Percentiles rank a stretch among this genome's conserved stretches.
These are phyloP conservation scores for Botryotinia convoluta DNA, from an alignment of 2,329 filamentous ascomycete genomes.

Conservation along the genomic window DNA sequence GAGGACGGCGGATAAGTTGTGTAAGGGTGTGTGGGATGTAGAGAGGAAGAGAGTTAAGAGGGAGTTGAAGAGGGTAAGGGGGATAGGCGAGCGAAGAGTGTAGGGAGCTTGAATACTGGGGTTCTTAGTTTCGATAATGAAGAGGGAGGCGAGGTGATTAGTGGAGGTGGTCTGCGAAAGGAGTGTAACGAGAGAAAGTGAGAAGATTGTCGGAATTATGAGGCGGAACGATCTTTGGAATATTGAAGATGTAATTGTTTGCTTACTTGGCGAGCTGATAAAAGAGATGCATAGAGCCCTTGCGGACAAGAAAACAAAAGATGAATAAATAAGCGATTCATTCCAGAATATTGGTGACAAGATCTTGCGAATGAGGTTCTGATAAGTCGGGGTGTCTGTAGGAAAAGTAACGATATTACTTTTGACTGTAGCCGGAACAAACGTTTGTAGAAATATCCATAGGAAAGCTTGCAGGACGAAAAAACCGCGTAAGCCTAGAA, in stretches of 20 bases:
- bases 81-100: constrained; percentile 37
- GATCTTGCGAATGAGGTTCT: constrained; percentile 44
- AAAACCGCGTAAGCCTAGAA: constrained; percentile 14
- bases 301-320: constrained; percentile 47
- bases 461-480: constrained; percentile 42
- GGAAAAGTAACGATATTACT: constrained; percentile 32
- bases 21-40: constrained; percentile 38
- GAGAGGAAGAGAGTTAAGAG: constrained; percentile 49
- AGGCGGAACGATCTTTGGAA: constrained; percentile 45
- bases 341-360: constrained; percentile 47
- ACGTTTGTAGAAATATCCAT: constrained; percentile 46
- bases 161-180: constrained; percentile 39
- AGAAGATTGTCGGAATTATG: constrained; percentile 42
- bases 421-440: constrained; percentile 43
- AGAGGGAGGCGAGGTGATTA: constrained; percentile 40
- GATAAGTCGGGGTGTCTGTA: constrained; percentile 41
- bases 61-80: constrained; percentile 46
- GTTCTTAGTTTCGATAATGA: constrained; percentile 42
- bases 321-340: constrained; percentile 45
- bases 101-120: constrained; percentile 39
- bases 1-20: constrained; percentile 41
- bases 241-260: constrained; percentile 41
- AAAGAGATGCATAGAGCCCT: constrained; percentile 45
- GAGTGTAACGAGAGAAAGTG: constrained; percentile 42
- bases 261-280: constrained; percentile 39